phyloP scores from a whole-genome alignment of 768 basidiomycete genomes.

The Boletus edulis region DNA sequence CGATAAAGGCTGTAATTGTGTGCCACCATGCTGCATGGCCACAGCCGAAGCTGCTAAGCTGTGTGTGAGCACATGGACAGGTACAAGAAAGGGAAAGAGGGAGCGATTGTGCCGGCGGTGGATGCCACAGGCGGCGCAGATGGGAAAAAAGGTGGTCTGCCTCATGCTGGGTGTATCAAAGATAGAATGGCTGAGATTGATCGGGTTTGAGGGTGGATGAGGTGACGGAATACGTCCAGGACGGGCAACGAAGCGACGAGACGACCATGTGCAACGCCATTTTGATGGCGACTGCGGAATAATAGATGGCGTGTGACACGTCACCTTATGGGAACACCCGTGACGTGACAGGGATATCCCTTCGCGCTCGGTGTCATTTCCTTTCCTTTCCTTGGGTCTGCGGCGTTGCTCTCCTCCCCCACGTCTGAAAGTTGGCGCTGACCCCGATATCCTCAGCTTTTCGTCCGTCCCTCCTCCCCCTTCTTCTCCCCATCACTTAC shows the following conservation, averaged over 20 bases:
- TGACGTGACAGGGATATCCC: too few relatives aligned
- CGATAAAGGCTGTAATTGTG: neutral
- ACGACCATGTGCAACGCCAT: neutral
- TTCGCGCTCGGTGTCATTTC: neutral
- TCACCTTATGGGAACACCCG: neutral
- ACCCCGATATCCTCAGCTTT: neutral
- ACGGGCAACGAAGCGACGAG: neutral
- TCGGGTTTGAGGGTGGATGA: neutral
- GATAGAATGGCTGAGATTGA: constrained; percentile 6
- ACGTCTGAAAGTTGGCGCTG: constrained; percentile 21
- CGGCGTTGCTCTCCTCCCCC: constrained; percentile 24
- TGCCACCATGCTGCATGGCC: neutral
- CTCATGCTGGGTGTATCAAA: neutral
- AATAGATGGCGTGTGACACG: too few relatives aligned
- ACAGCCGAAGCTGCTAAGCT: neutral
- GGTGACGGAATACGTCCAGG: constrained; percentile 1
- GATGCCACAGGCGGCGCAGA: too few relatives aligned
- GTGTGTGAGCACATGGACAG: constrained; percentile 9
- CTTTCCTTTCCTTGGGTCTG: constrained; percentile 11
- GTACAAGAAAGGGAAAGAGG: neutral
- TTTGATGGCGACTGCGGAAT: too few relatives aligned
- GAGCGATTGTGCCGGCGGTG: too few relatives aligned
- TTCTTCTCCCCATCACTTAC: neutral
- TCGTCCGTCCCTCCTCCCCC: constrained; percentile 18
- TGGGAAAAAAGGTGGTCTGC: too few relatives aligned